Base-by-base conservation (phyloP, 2,329 filamentous ascomycete species). In the Colletotrichum sp. region DNA sequence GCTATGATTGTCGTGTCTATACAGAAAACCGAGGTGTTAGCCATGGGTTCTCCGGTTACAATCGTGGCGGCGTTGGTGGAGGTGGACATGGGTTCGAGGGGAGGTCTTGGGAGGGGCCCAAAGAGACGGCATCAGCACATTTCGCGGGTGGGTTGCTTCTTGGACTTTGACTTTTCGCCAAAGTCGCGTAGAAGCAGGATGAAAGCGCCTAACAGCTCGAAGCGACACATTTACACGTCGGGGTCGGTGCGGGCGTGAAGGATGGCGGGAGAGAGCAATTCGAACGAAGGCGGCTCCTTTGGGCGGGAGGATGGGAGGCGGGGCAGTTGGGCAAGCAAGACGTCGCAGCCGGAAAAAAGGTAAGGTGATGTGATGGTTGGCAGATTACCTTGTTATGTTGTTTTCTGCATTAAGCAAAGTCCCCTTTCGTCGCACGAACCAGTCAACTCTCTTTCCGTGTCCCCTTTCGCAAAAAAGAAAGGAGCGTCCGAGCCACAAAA, bases 141-240 rank as follows among this genome's bases (percentile, higher is more conserved):
- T 66, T 71, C 57, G 39, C 67, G 77, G 34, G 59, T 74, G 18
- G 67, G 69, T 63, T 62, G 75, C 74, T 82, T 85, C 80, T 80
- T 85, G 67, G 83, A 82, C 72, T 81, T 83, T 71, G 87, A 81
- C 39, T 81, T 83, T 79, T 87, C 83, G 78, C 82, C 78, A 69
- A 90, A 84, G 77, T 87, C 84, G 79, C 88, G 87, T 32, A 87
- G 78, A 52, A 87, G 83, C 78, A 91, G 85, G 72, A 91, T 86
- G 52, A 90, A 84, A 59, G 85, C 85, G 32, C 89, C 89, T 32
- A 91, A 79, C 24, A 89, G 86, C 83, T 91, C 89, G 81, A 88
- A 89, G 21, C 89, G 89, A 84, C 89, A 91, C 89, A 91, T 91
- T 79, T 78, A 70, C 68, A 66, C 62, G 67, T 52, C 44, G 44